These are phyloP conservation scores for Pleurotus djamor DNA, from an alignment of 768 basidiomycete genomes.

Conservation along the genomic window DNA sequence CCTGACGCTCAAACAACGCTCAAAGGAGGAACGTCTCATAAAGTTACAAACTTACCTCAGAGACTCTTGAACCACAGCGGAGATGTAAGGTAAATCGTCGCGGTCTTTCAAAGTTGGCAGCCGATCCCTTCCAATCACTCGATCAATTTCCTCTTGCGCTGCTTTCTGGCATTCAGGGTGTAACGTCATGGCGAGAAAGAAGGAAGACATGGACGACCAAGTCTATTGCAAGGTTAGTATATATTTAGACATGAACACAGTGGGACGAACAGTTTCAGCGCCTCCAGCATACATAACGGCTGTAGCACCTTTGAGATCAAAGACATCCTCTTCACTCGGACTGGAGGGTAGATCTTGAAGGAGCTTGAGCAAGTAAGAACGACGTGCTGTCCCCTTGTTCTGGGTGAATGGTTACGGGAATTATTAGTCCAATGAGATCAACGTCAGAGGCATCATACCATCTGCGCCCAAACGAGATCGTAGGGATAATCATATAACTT, in stretches of 20 bases:
- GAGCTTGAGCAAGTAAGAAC: background rate
- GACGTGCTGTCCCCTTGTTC: too few species aligned
- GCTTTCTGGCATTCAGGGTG: constrained; percentile 20
- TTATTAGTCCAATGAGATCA: too few species aligned
- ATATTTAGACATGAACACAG: background rate
- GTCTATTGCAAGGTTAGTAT: constrained; percentile 7
- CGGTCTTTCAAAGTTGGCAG: constrained; percentile 23
- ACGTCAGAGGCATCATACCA: constrained; percentile 18
- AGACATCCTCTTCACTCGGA: background rate
- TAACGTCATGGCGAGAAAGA: constrained; percentile 25
- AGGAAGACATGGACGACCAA: constrained; percentile 10
- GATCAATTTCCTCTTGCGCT: constrained; percentile 27
- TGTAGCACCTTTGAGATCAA: constrained; percentile 20
- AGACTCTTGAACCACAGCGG: constrained; percentile 21
- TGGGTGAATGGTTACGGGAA: too few species aligned
- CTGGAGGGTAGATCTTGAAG: background rate
- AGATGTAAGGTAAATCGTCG: constrained; percentile 20
- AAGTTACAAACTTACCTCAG: background rate
- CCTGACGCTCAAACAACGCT: background rate
- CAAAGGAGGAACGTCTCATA: background rate
- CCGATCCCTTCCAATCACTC: constrained; percentile 16
- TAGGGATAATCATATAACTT: constrained; percentile 27
- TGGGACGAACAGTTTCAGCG: constrained; percentile 25
- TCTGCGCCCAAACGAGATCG: constrained; percentile 22
- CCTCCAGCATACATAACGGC: constrained; percentile 34